These are phyloP conservation scores for Piper betle DNA, from an alignment of 164 flowering plant genomes.

Conservation along the genomic window DNA sequence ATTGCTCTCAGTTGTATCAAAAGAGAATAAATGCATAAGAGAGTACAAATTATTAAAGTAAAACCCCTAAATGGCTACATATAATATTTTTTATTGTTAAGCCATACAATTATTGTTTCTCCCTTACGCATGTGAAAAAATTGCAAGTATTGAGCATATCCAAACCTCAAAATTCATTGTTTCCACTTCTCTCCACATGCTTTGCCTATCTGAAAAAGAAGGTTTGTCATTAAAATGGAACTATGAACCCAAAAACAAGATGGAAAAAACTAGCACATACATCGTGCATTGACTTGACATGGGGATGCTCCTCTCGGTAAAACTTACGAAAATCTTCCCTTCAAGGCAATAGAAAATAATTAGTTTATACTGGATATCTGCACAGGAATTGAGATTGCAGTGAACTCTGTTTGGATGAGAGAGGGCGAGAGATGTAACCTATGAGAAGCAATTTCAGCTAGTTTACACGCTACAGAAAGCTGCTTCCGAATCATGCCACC, in stretches of 20 bases:
- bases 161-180: conserved; percentile 82
- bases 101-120: background rate
- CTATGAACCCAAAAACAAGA: background rate
- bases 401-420: too few species aligned
- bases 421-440: too few species aligned
- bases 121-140: background rate
- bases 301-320: conserved; percentile 81
- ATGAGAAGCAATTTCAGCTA: too few species aligned
- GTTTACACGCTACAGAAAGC: too few species aligned
- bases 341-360: background rate
- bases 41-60: too few species aligned
- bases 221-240: conserved; percentile 1
- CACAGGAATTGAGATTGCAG: too few species aligned
- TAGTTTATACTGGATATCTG: too few species aligned
- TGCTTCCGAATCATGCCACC: too few species aligned
- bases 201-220: conserved; percentile 60
- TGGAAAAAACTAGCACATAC: conserved; percentile 28
- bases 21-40: too few species aligned
- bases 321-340: conserved; percentile 94
- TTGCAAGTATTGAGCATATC: background rate
- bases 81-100: too few species aligned
- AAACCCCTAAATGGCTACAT: too few species aligned
- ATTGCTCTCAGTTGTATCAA: too few species aligned
- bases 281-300: conserved; percentile 85
- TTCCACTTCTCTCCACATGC: conserved; percentile 98